These are phyloP conservation scores for Gnomoniopsis smithogilvyi DNA, from an alignment of 2,329 filamentous ascomycete species.

Conservation along the genomic window DNA sequence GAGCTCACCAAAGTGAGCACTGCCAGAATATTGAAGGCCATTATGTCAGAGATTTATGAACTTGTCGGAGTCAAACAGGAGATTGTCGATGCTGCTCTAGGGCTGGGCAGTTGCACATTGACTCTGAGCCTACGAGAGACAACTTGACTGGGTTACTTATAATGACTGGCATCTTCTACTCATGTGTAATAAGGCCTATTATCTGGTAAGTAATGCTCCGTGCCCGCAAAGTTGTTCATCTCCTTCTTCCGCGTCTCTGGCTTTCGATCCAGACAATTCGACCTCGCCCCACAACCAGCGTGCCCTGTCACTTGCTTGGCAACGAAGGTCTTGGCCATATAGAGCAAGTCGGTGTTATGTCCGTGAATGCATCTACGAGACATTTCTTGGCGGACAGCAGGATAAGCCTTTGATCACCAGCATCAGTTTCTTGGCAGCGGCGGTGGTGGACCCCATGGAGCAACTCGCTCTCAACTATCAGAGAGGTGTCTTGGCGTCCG, in stretches of 20 bases:
- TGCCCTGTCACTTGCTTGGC: background rate
- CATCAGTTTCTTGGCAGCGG: background rate
- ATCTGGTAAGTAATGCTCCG: too few relatives aligned
- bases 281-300: too few relatives aligned
- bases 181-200: too few relatives aligned
- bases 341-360: background rate
- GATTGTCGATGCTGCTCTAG: background rate
- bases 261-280: too few relatives aligned
- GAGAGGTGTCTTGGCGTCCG: background rate
- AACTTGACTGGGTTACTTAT: too few relatives aligned
- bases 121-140: too few relatives aligned
- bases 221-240: too few relatives aligned
- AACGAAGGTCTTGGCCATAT: background rate
- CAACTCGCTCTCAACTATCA: background rate
- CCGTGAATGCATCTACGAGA: background rate
- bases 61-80: background rate
- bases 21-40: constrained; percentile 13
- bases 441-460: background rate
- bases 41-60: background rate
- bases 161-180: too few relatives aligned
- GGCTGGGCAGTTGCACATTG: too few relatives aligned
- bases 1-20: constrained; percentile 15
- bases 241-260: too few relatives aligned
- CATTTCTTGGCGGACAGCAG: background rate
- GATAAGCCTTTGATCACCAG: background rate